phyloP scores from a whole-genome alignment of 2,329 filamentous ascomycete species.

The Amylocarpus encephaloides region DNA sequence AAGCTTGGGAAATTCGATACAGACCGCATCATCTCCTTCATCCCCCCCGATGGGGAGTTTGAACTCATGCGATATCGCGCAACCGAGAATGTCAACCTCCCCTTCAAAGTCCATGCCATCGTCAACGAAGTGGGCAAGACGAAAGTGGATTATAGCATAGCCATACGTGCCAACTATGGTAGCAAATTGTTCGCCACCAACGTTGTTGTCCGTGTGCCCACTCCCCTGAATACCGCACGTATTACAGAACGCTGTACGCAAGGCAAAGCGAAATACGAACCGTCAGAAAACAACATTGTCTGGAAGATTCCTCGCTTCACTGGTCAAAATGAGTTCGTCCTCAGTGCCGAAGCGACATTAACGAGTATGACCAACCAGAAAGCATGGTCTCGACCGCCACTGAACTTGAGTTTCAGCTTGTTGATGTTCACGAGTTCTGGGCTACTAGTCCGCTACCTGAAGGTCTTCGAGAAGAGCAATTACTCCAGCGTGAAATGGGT shows the following conservation, averaged over 20 bases:
- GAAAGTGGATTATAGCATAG: constrained; percentile 98
- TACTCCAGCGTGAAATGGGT: constrained; percentile 99
- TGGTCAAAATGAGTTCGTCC: constrained; percentile 92
- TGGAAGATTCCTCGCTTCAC: constrained; percentile 99
- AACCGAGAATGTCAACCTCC: constrained; percentile 96
- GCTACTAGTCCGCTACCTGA: constrained; percentile 85
- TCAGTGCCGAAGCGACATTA: constrained; percentile 87
- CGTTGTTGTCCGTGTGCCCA: constrained; percentile 88
- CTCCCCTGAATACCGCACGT: constrained; percentile 90
- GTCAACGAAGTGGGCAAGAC: constrained; percentile 96
- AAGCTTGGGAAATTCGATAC: constrained; percentile 95
- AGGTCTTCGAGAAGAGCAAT: constrained; percentile 99
- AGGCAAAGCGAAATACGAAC: constrained; percentile 97
- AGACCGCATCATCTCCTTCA: constrained; percentile 93
- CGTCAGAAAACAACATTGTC: constrained; percentile 93
- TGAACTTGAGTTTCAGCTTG: constrained; percentile 86
- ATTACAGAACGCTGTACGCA: constrained; percentile 91
- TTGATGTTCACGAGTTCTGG: constrained; percentile 98
- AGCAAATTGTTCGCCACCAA: constrained; percentile 96
- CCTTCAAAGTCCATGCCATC: constrained; percentile 98
- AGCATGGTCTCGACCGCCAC: constrained; percentile 87
- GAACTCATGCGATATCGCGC: constrained; percentile 98
- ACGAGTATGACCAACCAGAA: constrained; percentile 98
- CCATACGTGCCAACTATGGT: constrained; percentile 94
- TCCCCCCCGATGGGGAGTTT: constrained; percentile 95